Conservation (phyloP, 148 eudicot genomes). For the Cornus kousa region DNA sequence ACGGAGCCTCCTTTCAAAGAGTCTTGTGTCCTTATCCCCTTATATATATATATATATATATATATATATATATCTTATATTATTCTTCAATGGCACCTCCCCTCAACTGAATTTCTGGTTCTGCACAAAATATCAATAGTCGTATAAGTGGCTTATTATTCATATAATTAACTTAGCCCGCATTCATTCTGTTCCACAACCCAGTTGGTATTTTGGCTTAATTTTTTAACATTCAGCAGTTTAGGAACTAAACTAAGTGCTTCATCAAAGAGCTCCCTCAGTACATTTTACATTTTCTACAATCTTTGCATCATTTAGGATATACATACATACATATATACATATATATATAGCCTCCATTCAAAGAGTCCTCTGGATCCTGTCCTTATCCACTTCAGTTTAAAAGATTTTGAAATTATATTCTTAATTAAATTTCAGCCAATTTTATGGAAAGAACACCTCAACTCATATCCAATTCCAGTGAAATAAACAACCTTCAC, state of each 20-base stretch:
- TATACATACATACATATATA: neutral
- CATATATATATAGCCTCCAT: no score
- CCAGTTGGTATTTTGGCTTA: neutral
- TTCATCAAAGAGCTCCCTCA: neutral
- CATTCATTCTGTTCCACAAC: no score
- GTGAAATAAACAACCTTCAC: neutral
- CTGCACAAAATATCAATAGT: no score
- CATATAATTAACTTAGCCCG: no score
- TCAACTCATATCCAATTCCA: neutral
- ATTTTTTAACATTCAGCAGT: neutral
- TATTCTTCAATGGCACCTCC: no score
- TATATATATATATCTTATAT: no score
- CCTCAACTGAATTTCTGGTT: no score
- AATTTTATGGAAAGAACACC: neutral
- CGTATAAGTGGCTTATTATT: no score
- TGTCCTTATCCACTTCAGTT: neutral
- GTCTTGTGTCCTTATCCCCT: no score
- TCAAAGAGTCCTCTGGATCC: no score
- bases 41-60: no score
- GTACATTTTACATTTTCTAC: neutral
- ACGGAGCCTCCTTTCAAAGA: no score
- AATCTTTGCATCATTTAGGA: neutral
- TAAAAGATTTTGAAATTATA: neutral
- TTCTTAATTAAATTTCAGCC: neutral
- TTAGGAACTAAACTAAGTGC: neutral